phyloP scores from a whole-genome alignment of 192 early-diverging fungal genomes.

The Irineochytrium annulatum region DNA sequence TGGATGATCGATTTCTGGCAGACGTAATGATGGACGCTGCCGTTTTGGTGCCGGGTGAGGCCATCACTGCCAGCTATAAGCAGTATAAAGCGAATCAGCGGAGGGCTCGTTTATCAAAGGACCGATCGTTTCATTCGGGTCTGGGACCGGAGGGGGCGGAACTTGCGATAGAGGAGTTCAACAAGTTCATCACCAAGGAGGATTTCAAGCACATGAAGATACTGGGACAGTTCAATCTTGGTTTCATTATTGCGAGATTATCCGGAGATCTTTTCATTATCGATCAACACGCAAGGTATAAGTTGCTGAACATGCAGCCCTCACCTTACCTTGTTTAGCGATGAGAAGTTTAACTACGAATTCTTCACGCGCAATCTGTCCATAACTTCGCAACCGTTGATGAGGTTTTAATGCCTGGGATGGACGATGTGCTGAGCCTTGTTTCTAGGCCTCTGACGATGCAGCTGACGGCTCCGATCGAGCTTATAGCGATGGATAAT shows the following conservation, averaged over 20 bases:
- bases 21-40: too few relatives aligned
- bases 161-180: conserved; percentile 13
- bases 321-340: conserved; percentile 39
- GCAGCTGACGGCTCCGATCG: conserved; percentile 73
- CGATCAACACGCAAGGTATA: conserved; percentile 89
- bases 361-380: conserved; percentile 45
- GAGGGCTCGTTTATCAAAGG: background rate
- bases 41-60: too few relatives aligned
- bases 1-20: too few relatives aligned
- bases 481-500: conserved; percentile 73
- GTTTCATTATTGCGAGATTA: conserved; percentile 84
- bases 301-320: conserved; percentile 2
- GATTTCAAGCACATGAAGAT: conserved; percentile 85
- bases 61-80: too few relatives aligned
- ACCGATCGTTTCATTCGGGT: background rate
- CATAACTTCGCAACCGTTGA: conserved; percentile 38
- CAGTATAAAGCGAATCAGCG: background rate
- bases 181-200: conserved; percentile 57
- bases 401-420: conserved; percentile 40
- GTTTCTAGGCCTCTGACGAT: conserved; percentile 56
- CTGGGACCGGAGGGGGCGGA: background rate
- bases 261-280: conserved; percentile 79
- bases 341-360: conserved; percentile 98
- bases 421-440: background rate
- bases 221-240: conserved; percentile 94